Conservation (phyloP, 2,329 filamentous ascomycete genomes). For the Aspergillus sp. region DNA sequence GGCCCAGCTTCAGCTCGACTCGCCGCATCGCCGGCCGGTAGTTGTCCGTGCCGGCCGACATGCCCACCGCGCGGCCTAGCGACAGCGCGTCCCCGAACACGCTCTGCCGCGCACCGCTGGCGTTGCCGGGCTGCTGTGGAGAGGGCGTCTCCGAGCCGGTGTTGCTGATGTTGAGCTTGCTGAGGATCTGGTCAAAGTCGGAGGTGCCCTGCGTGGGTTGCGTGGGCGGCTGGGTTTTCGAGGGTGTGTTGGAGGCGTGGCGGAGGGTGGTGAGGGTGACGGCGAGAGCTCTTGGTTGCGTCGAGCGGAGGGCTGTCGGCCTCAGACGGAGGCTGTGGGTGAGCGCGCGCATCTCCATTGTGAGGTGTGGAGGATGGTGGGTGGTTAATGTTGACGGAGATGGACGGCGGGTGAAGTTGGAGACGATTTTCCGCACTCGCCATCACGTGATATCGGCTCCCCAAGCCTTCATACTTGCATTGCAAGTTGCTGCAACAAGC, state of each 20-base stretch:
- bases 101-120: constrained; percentile 3
- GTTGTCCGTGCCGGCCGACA: constrained; percentile 17
- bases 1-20: constrained; percentile 35
- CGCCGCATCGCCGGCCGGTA: constrained; percentile 21
- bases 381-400: constrained; percentile 1
- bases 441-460: constrained; percentile 13
- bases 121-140: neutral
- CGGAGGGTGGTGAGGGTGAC: constrained; percentile 18
- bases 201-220: constrained; percentile 5
- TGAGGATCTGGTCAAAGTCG: constrained; percentile 34
- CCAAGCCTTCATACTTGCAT: neutral
- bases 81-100: constrained; percentile 13
- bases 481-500: no score
- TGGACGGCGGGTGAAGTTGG: neutral
- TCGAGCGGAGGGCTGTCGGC: constrained; percentile 27
- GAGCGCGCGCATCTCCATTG: constrained; percentile 34
- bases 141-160: neutral
- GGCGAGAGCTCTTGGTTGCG: constrained; percentile 14
- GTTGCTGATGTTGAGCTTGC: constrained; percentile 29
- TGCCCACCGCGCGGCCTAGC: constrained; percentile 21
- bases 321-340: constrained; percentile 32
- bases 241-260: constrained; percentile 16
- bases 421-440: constrained; percentile 11
- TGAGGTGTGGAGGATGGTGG: neutral
- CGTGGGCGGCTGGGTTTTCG: constrained; percentile 9